phyloP scores from a whole-genome alignment of 2,329 filamentous ascomycete species.

The Trematosphaeria pertusa region DNA sequence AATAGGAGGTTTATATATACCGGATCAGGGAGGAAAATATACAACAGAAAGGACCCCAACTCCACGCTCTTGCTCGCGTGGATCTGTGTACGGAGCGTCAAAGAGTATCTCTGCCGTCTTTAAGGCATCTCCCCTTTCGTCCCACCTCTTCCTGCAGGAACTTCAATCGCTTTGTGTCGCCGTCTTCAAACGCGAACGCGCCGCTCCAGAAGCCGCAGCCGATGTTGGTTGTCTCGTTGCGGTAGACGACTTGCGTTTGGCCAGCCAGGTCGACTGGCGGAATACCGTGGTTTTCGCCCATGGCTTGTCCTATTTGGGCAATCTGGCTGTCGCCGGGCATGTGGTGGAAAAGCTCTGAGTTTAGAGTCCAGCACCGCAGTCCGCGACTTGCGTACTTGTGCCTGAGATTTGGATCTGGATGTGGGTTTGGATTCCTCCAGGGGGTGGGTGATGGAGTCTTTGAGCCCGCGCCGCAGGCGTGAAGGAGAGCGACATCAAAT shows the following conservation, averaged over 20 bases:
- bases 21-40: background rate
- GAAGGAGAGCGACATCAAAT: conserved; percentile 53
- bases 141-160: conserved; percentile 48
- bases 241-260: conserved; percentile 35
- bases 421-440: conserved; percentile 26
- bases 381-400: conserved; percentile 43
- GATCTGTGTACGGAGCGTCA: background rate
- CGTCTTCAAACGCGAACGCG: conserved; percentile 44
- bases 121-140: conserved; percentile 46
- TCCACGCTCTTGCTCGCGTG: background rate
- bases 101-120: conserved; percentile 27
- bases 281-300: conserved; percentile 38
- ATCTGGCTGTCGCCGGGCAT: conserved; percentile 50
- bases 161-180: conserved; percentile 36
- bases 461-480: conserved; percentile 47
- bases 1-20: background rate
- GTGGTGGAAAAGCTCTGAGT: conserved; percentile 55
- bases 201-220: conserved; percentile 50
- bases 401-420: conserved; percentile 25
- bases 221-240: conserved; percentile 48
- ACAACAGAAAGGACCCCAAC: background rate
- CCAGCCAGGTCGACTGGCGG: conserved; percentile 46
- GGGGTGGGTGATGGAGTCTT: conserved; percentile 38
- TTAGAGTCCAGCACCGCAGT: conserved; percentile 52
- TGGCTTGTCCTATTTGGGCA: conserved; percentile 37